phyloP scores from a whole-genome alignment of 495 filamentous ascomycete genomes.

The Penicillium taxi region DNA sequence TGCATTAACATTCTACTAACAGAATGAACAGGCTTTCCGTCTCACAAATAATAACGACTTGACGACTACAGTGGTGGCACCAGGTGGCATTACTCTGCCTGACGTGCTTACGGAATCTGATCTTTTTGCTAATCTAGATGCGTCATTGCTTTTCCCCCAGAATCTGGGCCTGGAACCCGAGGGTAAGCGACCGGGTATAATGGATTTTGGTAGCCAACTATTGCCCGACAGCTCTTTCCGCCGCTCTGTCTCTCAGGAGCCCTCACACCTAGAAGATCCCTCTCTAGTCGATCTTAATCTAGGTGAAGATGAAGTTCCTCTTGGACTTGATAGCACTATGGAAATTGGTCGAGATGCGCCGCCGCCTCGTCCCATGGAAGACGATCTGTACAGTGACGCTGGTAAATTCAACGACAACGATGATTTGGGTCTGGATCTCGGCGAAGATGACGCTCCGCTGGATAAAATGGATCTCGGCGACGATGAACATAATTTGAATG shows the following conservation, averaged over 20 bases:
- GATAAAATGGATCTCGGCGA: constrained; percentile 33
- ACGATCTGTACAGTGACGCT: constrained; percentile 66
- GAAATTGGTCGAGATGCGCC: constrained; percentile 81
- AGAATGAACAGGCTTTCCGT: constrained; percentile 56
- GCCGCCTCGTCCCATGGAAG: constrained; percentile 53
- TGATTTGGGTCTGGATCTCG: constrained; percentile 45
- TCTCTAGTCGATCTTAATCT: constrained; percentile 44
- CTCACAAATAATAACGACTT: constrained; percentile 73
- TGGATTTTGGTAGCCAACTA: constrained; percentile 59
- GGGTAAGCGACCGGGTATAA: constrained; percentile 47
- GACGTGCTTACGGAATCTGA: constrained; percentile 87
- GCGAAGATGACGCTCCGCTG: constrained; percentile 43
- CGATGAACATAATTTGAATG: constrained; percentile 26
- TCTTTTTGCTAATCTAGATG: constrained; percentile 66
- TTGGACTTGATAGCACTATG: constrained; percentile 53
- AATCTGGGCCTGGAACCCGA: constrained; percentile 51
- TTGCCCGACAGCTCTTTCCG: constrained; percentile 54
- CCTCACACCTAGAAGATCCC: constrained; percentile 42
- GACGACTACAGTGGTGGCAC: constrained; percentile 58
- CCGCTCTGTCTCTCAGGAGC: constrained; percentile 43
- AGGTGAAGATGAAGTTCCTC: constrained; percentile 42
- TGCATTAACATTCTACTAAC: neutral
- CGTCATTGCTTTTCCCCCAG: constrained; percentile 65
- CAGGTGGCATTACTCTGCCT: constrained; percentile 67
- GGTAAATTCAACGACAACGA: constrained; percentile 39